Percentiles rank a stretch among this genome's conserved stretches.
Evolutionary conservation across 2,329 filamentous ascomycete species (phyloP).

Genomic region (Penicillium sumatraense): DNA sequence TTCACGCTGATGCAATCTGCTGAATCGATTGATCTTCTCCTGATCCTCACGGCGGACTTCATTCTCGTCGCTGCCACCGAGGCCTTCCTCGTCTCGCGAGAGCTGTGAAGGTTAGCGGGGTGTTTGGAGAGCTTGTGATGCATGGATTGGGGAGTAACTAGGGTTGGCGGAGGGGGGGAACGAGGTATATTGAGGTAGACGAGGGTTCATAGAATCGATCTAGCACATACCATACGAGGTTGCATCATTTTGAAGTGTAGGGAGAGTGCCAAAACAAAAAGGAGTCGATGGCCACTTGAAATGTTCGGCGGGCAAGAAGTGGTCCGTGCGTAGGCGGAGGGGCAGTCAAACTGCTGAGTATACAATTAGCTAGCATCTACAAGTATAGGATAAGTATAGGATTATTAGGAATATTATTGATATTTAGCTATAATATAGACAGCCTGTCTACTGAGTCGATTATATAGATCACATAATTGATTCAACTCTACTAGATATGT

Average conservation of each 20-base stretch:
- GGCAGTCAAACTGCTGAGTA: neutral
- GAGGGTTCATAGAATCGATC: neutral
- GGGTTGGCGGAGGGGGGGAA: neutral
- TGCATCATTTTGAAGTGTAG: slow-evolving; percentile 51
- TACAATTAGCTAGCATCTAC: no score
- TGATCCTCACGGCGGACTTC: slow-evolving; percentile 96
- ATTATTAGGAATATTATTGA: no score
- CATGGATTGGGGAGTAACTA: neutral
- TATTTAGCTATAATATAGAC: no score
- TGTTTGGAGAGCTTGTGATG: neutral
- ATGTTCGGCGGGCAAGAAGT: slow-evolving; percentile 23
- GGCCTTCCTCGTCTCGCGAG: slow-evolving; percentile 86
- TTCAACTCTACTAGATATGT: no score
- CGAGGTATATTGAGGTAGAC: neutral
- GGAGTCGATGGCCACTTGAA: neutral
- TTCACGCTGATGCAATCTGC: slow-evolving; percentile 87
- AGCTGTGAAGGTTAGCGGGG: slow-evolving; percentile 61
- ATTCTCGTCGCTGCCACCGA: slow-evolving; percentile 75
- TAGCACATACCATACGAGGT: slow-evolving; percentile 62
- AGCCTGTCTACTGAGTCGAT: no score
- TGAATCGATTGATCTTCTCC: slow-evolving; percentile 98
- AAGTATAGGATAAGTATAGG: neutral
- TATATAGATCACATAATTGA: no score
- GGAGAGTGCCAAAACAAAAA: neutral
- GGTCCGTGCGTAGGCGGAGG: slow-evolving; percentile 28